Percentiles rank a stretch among this genome's conserved stretches.
These are phyloP conservation scores for Apiotrichum siamense DNA, from an alignment of 1,284 basidiomycete genomes.

Conservation along the genomic window DNA sequence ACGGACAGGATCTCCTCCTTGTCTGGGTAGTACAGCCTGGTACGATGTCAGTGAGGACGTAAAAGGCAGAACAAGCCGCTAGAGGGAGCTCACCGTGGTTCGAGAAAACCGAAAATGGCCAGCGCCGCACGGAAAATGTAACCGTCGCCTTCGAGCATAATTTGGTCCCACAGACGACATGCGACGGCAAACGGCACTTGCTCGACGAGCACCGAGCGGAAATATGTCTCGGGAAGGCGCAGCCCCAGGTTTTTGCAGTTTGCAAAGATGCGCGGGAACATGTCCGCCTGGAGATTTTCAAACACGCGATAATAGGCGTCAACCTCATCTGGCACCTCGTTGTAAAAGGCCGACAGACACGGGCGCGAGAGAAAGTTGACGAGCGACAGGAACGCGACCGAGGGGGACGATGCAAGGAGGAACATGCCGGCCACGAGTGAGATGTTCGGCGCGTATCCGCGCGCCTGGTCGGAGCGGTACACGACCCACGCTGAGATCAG, in stretches of 20 bases:
- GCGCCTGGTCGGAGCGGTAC: constrained; percentile 76
- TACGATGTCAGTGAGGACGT: not conserved
- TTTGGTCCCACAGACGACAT: constrained; percentile 74
- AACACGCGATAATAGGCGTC: constrained; percentile 52
- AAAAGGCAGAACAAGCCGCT: no score
- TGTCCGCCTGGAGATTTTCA: constrained; percentile 44
- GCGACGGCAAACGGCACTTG: constrained; percentile 83
- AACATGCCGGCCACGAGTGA: constrained; percentile 73
- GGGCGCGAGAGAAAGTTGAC: constrained; percentile 82
- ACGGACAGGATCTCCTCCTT: constrained; percentile 68
- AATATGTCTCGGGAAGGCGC: constrained; percentile 54
- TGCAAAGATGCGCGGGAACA: constrained; percentile 91
- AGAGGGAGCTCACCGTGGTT: constrained; percentile 58
- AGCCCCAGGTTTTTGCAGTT: constrained; percentile 75
- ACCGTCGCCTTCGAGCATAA: constrained; percentile 47
- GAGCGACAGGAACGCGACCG: constrained; percentile 75
- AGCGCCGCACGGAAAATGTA: constrained; percentile 71
- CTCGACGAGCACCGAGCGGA: constrained; percentile 74
- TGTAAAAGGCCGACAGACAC: constrained; percentile 78
- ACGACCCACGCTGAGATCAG: constrained; percentile 88
- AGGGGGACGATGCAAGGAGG: constrained; percentile 70
- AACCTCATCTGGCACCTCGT: constrained; percentile 73
- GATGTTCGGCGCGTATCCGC: constrained; percentile 61
- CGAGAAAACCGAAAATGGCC: constrained; percentile 75
- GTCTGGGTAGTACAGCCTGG: constrained; percentile 45